Evolutionary conservation across 768 basidiomycete species (phyloP), one percentile per base, ranked within the genome.

Genomic region (Agrocybe praecox): DNA sequence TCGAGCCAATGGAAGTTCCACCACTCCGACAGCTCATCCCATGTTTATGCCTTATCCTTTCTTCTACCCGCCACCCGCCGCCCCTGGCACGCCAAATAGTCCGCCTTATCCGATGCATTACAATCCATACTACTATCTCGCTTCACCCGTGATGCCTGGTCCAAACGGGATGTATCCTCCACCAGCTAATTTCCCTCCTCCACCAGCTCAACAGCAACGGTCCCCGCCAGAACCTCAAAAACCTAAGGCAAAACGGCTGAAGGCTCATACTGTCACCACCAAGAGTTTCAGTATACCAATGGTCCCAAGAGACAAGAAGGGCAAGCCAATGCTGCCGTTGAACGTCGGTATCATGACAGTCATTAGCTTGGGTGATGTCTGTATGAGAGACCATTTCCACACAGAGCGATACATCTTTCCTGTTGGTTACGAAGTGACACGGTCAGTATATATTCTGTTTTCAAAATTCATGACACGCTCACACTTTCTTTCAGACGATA

Each of bases 341-440:
- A 89, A 86, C 63, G 90, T 93, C 17, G 92, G 92, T 29, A 93
- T 94, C 67, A 92, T 94, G 89, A 91, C 89, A 1, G 86, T 94
- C 22, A 78, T 87, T 55, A 84, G 66, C 57, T 76, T 94, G 0
- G 92, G 92, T 2, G 82, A 85, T 50, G 85, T 93, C 7, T 91
- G 89, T 65, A 84, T 87, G 85, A 79, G 89, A 26, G 90, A 92
- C 60, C 89, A 92, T 67, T 94, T 92, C 65, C 89, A 92, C 67
- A 92, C 92, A 0, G 91, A 94, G 68, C 77, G 92, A 51, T 94
- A 94, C 67, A 94, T 94, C 60, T 94, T 92, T 64, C 92, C 92
- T 10, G 88, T 93, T 40, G 90, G 90, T 15, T 94, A 92, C 67
- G 89, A 91, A 66, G 89, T 92, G 6, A 88, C 85, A 4, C 81